These are phyloP conservation scores for Penicillium sp. DNA, from an alignment of 2,329 filamentous ascomycete species.

Conservation along the genomic window DNA sequence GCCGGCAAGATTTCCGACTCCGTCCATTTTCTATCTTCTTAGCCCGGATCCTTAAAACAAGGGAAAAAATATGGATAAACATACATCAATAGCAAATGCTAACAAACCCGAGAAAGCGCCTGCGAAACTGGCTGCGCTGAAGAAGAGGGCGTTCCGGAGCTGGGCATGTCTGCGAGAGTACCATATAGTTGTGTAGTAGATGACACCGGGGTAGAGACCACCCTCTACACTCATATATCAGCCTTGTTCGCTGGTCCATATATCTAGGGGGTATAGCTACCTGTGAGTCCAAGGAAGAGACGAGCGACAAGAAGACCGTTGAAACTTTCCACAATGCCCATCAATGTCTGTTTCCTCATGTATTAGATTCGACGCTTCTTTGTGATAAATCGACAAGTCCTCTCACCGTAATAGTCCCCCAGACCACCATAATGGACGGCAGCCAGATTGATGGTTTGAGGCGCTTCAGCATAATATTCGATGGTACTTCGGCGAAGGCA, in stretches of 20 bases:
- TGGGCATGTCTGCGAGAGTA: conserved; percentile 44
- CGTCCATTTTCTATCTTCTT: conserved; percentile 30
- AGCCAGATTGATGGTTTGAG: conserved; percentile 29
- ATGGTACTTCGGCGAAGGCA: conserved; percentile 20
- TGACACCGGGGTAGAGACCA: conserved; percentile 41
- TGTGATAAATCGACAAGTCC: neutral
- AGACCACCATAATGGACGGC: conserved; percentile 33
- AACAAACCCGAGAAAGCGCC: conserved; percentile 52
- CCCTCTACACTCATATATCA: conserved; percentile 27
- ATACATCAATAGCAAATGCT: conserved; percentile 47
- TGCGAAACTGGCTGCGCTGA: conserved; percentile 46
- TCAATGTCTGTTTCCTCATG: conserved; percentile 34
- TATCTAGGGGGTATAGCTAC: conserved; percentile 13
- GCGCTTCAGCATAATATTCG: conserved; percentile 28
- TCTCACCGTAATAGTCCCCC: conserved; percentile 45
- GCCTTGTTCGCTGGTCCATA: neutral
- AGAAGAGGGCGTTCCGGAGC: conserved; percentile 44
- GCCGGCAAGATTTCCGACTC: conserved; percentile 31
- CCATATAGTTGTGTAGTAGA: conserved; percentile 46
- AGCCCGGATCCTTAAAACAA: neutral
- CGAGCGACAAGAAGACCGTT: conserved; percentile 45
- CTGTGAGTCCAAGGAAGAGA: conserved; percentile 42
- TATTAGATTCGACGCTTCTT: neutral
- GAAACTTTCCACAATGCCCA: conserved; percentile 47
- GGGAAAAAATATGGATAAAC: conserved; percentile 13